phyloP scores from a whole-genome alignment of 305 asterid species.

The Plantago coronopus region DNA sequence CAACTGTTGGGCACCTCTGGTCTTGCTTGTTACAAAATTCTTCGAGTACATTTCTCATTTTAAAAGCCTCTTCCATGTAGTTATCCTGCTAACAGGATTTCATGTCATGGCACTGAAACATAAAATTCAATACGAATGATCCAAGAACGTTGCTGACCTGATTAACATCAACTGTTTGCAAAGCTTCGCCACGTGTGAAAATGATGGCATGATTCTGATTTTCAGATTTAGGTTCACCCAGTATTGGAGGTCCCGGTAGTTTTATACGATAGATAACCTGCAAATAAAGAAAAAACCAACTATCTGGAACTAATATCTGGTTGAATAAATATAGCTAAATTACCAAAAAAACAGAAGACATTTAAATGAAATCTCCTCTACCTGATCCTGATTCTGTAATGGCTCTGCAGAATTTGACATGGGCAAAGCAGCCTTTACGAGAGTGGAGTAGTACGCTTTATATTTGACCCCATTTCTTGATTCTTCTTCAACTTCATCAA shows the following conservation, averaged over 20 bases:
- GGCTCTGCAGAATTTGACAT: conserved; percentile 73
- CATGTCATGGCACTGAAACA: conserved; percentile 26
- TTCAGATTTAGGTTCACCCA: conserved; percentile 98
- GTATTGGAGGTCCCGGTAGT: conserved; percentile 92
- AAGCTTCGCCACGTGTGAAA: conserved; percentile 93
- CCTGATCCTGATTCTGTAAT: conserved; percentile 97
- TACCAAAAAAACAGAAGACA: conserved; percentile 4
- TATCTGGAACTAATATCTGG: neutral
- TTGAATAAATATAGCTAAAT: neutral
- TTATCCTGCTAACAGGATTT: conserved; percentile 54
- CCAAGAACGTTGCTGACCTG: conserved; percentile 18
- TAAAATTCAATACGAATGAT: no score
- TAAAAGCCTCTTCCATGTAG: conserved; percentile 99
- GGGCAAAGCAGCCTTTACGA: conserved; percentile 90
- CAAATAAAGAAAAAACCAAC: conserved; percentile 7
- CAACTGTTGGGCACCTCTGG: conserved; percentile 83
- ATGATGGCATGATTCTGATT: conserved; percentile 94
- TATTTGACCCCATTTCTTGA: conserved; percentile 68
- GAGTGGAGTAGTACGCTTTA: conserved; percentile 85
- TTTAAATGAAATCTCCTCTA: conserved; percentile 24
- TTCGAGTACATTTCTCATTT: conserved; percentile 96
- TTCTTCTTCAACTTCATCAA: conserved; percentile 97
- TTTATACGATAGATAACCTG: conserved; percentile 89
- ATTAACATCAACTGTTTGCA: conserved; percentile 96
- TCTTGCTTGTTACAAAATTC: conserved; percentile 87